Percentiles rank a stretch among this genome's conserved stretches.
Evolutionary conservation across 2,329 filamentous ascomycete species (phyloP).

Genomic region (Aureobasidium sp.): DNA sequence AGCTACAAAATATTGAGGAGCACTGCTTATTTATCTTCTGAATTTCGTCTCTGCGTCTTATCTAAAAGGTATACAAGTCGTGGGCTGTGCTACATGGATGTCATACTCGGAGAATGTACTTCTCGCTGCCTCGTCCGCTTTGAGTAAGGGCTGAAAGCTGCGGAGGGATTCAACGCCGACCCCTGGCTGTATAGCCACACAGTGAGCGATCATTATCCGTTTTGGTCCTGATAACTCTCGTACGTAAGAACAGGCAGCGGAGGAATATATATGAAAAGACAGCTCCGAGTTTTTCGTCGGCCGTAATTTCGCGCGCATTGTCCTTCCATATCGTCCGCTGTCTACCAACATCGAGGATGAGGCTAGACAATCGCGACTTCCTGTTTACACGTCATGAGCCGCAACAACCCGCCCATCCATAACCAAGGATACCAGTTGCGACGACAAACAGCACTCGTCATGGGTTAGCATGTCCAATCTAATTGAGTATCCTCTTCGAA

Average conservation of each 20-base stretch:
- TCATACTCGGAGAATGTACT: background rate
- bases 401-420: background rate
- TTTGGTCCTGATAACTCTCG: background rate
- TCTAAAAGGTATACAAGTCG: background rate
- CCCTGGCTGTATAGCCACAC: background rate
- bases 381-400: background rate
- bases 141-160: background rate
- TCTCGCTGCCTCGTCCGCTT: background rate
- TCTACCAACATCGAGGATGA: background rate
- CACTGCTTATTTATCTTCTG: background rate
- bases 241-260: background rate
- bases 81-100: background rate
- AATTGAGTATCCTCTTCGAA: background rate
- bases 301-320: background rate
- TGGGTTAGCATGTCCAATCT: background rate
- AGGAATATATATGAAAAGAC: background rate
- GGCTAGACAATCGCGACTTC: background rate
- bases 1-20: background rate
- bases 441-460: background rate
- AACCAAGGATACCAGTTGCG: background rate
- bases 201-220: background rate
- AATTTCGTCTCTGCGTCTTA: background rate
- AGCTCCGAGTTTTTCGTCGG: background rate
- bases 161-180: background rate
- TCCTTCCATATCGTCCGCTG: background rate